These are phyloP conservation scores for Trichopus zeylanicus DNA, from an alignment of 116 monocot genomes.

Conservation along the genomic window DNA sequence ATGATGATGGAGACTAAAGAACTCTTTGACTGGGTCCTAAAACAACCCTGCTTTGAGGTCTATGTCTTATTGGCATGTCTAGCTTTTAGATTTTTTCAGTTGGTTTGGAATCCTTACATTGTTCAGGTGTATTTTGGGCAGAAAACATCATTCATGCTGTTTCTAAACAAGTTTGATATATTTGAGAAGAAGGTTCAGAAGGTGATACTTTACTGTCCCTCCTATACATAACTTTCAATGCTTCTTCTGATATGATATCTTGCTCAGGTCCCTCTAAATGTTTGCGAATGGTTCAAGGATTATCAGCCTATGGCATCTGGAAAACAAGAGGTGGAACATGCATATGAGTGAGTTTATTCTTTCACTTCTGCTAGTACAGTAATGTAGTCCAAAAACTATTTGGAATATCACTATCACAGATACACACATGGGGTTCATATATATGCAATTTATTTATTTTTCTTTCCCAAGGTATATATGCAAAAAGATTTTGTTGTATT, in stretches of 20 bases:
- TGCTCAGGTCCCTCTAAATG: constrained; percentile 76
- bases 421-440: too few relatives aligned
- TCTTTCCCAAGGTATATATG: too few relatives aligned
- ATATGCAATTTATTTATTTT: too few relatives aligned
- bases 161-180: constrained; percentile 97
- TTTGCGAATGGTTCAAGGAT: constrained; percentile 97
- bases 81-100: too few relatives aligned
- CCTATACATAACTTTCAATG: neutral
- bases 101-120: neutral
- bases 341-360: constrained; percentile 71
- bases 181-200: constrained; percentile 92
- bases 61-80: constrained; percentile 5
- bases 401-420: too few relatives aligned
- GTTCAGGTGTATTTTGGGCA: constrained; percentile 27
- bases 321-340: constrained; percentile 96
- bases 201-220: constrained; percentile 21
- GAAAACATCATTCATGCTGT: constrained; percentile 97
- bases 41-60: constrained; percentile 93
- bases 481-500: too few relatives aligned
- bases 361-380: too few relatives aligned
- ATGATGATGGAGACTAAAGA: constrained; percentile 93
- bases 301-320: constrained; percentile 79
- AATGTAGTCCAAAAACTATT: too few relatives aligned
- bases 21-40: constrained; percentile 92
- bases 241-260: neutral